phyloP scores from a whole-genome alignment of 148 eudicot genomes.

The Silene uniflora region DNA sequence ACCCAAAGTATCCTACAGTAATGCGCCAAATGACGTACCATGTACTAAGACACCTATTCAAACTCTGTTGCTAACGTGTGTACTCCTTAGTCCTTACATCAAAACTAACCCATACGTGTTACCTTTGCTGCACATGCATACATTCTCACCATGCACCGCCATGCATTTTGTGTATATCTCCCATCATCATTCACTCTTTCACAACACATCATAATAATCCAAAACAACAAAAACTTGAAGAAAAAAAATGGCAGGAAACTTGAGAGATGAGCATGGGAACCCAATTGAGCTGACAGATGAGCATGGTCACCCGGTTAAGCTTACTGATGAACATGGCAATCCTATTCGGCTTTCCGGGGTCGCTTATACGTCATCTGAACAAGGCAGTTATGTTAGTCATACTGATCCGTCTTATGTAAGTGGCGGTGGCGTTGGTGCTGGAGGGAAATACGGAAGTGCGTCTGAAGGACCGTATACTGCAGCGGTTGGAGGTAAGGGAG shows the following conservation, averaged over 20 bases:
- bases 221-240: not conserved
- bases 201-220: not conserved
- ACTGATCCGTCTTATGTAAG: not conserved
- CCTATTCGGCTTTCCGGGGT: conserved; percentile 68
- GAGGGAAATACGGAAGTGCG: not conserved
- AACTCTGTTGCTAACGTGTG: conserved; percentile 17
- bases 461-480: not conserved
- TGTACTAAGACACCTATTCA: conserved; percentile 14
- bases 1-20: not conserved
- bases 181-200: not conserved
- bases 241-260: conserved; percentile 45
- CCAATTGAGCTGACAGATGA: conserved; percentile 66
- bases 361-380: conserved; percentile 30
- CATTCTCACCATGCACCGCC: conserved; percentile 8
- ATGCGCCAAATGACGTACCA: not conserved
- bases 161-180: conserved; percentile 17
- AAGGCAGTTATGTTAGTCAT: not conserved
- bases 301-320: conserved; percentile 56
- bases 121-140: not conserved
- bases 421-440: conserved; percentile 3
- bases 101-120: conserved; percentile 10
- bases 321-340: conserved; percentile 70
- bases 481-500: not conserved
- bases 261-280: conserved; percentile 61
- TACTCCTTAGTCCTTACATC: conserved; percentile 10